Percentiles rank a stretch among this genome's conserved stretches.
Conservation (phyloP, 768 basidiomycete species). For the Crepidotus variabilis region DNA sequence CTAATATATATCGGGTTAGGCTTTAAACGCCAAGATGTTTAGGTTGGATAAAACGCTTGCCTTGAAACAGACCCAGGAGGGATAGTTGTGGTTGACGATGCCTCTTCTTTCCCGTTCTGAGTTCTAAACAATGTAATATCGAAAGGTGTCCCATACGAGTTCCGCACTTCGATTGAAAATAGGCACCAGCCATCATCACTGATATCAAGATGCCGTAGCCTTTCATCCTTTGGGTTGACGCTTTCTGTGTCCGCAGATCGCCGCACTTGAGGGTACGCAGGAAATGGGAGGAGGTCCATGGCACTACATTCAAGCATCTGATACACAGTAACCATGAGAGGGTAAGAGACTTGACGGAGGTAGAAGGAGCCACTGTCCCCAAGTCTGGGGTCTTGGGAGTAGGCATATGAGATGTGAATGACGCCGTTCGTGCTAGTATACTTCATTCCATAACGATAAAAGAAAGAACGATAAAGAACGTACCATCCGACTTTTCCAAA, state of each 20-base stretch:
- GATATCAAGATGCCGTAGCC: slow-evolving; percentile 30
- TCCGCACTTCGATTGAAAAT: slow-evolving; percentile 86
- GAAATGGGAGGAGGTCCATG: slow-evolving; percentile 78
- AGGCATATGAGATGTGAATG: slow-evolving; percentile 82
- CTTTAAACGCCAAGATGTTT: neutral
- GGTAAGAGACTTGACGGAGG: slow-evolving; percentile 83
- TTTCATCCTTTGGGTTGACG: slow-evolving; percentile 17
- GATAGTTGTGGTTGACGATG: slow-evolving; percentile 54
- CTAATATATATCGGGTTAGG: slow-evolving; percentile 27
- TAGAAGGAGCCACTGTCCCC: slow-evolving; percentile 59
- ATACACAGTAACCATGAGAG: slow-evolving; percentile 91
- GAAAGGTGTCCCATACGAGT: slow-evolving; percentile 89
- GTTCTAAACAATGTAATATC: slow-evolving; percentile 74
- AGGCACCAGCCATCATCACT: slow-evolving; percentile 75
- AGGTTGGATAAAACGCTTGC: slow-evolving; percentile 33
- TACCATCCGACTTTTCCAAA: slow-evolving; percentile 93
- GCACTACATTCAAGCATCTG: slow-evolving; percentile 87
- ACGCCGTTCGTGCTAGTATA: slow-evolving; percentile 66
- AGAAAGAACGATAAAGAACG: slow-evolving; percentile 24
- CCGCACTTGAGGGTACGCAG: slow-evolving; percentile 28
- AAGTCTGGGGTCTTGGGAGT: slow-evolving; percentile 45
- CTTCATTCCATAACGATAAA: slow-evolving; percentile 9
- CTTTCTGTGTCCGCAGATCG: neutral
- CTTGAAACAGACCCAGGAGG: slow-evolving; percentile 85
- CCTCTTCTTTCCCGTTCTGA: slow-evolving; percentile 53